Percentiles rank a stretch among this genome's conserved stretches.
phyloP scores from a whole-genome alignment of 2,329 filamentous ascomycete species.

The Epichloe amarillans region DNA sequence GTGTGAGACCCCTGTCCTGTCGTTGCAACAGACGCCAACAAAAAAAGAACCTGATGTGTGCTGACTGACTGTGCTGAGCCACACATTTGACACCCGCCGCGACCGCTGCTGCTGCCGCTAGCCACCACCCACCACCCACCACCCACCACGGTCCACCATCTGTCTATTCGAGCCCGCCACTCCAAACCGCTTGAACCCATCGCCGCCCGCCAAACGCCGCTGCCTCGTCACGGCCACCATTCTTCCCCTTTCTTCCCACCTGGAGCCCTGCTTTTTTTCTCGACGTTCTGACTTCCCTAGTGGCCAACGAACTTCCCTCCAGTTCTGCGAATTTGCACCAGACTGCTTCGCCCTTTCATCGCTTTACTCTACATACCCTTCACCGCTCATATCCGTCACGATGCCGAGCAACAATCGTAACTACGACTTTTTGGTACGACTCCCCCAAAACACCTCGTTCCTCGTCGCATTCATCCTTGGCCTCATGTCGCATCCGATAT shows the following conservation, averaged over 20 bases:
- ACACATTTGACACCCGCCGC: neutral
- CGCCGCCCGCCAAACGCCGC: constrained; percentile 4
- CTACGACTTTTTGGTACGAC: constrained; percentile 91
- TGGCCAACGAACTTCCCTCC: neutral
- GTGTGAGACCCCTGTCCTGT: neutral
- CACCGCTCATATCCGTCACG: constrained; percentile 19
- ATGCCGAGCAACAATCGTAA: constrained; percentile 98
- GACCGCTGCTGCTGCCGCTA: neutral
- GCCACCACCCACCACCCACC: neutral
- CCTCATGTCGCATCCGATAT: neutral
- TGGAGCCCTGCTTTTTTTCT: neutral
- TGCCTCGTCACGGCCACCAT: constrained; percentile 4
- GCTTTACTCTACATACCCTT: neutral
- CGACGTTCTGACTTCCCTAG: neutral
- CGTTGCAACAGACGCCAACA: neutral
- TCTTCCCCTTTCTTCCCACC: constrained; percentile 4
- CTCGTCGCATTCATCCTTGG: neutral
- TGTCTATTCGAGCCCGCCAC: neutral
- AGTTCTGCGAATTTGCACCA: neutral
- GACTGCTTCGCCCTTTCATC: neutral
- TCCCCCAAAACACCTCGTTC: constrained; percentile 10
- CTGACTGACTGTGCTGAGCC: no score
- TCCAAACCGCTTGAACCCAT: constrained; percentile 3
- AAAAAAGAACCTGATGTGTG: neutral
- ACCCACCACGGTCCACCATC: no score